Base-by-base conservation (phyloP, 257 asterid species). In the Solanum bulbocastanum region DNA sequence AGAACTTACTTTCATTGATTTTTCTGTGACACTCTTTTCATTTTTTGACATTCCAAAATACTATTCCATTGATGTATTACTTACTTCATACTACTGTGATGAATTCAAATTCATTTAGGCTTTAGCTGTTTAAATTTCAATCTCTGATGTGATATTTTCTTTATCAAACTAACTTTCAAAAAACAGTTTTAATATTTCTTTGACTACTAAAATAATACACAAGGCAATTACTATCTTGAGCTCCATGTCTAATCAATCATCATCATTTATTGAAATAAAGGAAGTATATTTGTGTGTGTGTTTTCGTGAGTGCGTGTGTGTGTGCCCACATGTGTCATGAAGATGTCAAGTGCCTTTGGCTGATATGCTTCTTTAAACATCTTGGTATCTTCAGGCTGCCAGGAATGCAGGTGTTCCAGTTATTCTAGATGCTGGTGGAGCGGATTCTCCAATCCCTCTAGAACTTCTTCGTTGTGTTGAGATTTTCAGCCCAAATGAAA, bases 371-470 rank as follows among this genome's bases (percentile, higher is more conserved):
- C 32, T 52, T 78, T 69, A 75, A 52, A 46, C 16, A n/a, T 46
- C 68, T 88, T 36, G 42, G 42, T 88, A 81, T 84, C 79, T 88
- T 81, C 95, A 97, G 99, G 98, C 95, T 88, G 99, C 99, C 84
- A 91, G 88, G 89, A 92, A 91, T 87, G 96, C 98, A 4, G 85
- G 87, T 89, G 96, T 97, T 90, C 99, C 94, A 3, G 96, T 97
- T 88, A 95, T 96, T 85, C 92, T 97, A 91, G 99, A 97, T 94
- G 98, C 98, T 37, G 99, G 99, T n/a, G 99, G 99, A 88, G 91
- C 92, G 69, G 99, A 96, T 91, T 85, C 96, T 32, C 98, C 99
- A 82, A 89, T 97, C 88, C 98, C 98, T 39, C 87, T 75, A 10
- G 98, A 95, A 68, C 96, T 97, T 36, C 93, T 94, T 2, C 42